phyloP scores from a whole-genome alignment of 2,329 filamentous ascomycete genomes.

The Clarireedia monteithiana region DNA sequence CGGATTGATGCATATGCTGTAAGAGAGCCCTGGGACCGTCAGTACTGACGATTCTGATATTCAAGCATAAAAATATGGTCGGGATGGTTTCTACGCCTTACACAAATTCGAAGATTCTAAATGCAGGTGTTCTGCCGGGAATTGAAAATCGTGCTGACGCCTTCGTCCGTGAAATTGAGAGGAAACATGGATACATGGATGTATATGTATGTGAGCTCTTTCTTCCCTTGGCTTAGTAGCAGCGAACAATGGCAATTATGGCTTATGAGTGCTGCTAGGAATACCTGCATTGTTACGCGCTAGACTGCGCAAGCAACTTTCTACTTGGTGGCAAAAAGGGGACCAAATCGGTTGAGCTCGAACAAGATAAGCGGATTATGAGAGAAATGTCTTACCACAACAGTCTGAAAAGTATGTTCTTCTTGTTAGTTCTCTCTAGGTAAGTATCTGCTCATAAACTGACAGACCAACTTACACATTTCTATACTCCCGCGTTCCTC shows the following conservation, averaged over 20 bases:
- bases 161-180: slow-evolving; percentile 47
- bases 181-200: slow-evolving; percentile 42
- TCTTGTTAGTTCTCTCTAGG: background rate
- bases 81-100: slow-evolving; percentile 59
- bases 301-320: slow-evolving; percentile 62
- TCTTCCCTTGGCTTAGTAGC: background rate
- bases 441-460: background rate
- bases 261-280: slow-evolving; percentile 2
- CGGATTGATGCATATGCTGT: background rate
- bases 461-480: background rate
- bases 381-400: slow-evolving; percentile 60
- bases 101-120: slow-evolving; percentile 59
- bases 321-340: slow-evolving; percentile 57
- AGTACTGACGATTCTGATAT: slow-evolving; percentile 38
- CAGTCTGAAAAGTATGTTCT: slow-evolving; percentile 52
- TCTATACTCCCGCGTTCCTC: background rate
- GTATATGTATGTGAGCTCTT: slow-evolving; percentile 43
- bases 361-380: slow-evolving; percentile 57
- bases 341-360: slow-evolving; percentile 47
- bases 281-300: slow-evolving; percentile 55
- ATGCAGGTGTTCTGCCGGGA: slow-evolving; percentile 44
- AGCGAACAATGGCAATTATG: background rate
- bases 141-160: slow-evolving; percentile 48
- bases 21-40: background rate
- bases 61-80: slow-evolving; percentile 54